Conservation (phyloP, 1,284 basidiomycete species). For the Uromyces viciae-fabae region DNA sequence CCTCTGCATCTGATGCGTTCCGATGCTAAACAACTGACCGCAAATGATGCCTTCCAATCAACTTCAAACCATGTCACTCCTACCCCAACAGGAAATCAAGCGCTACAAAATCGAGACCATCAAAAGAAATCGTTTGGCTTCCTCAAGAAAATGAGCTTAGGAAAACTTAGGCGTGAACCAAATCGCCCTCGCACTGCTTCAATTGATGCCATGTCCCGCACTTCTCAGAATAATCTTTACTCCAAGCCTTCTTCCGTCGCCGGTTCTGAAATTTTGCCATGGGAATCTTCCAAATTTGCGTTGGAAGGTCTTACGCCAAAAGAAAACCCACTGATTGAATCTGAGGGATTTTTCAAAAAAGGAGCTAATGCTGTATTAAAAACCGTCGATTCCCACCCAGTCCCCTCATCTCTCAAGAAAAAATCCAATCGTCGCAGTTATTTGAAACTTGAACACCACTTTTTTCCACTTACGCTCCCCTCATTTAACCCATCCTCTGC, state of each 20-base stretch:
- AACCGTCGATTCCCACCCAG: not conserved
- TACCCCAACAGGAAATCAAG: not conserved
- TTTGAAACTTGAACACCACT: slow-evolving; percentile 26
- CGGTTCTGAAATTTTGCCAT: not conserved
- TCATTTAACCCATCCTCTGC: not conserved
- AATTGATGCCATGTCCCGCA: not conserved
- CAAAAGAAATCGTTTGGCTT: slow-evolving; percentile 43
- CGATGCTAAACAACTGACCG: not conserved
- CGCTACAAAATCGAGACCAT: slow-evolving; percentile 5
- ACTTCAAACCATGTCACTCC: not conserved
- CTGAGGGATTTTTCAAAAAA: not conserved
- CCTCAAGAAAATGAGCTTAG: slow-evolving; percentile 42
- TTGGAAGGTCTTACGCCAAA: slow-evolving; percentile 1
- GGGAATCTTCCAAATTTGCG: slow-evolving; percentile 4
- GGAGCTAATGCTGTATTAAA: no score
- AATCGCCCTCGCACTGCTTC: slow-evolving; percentile 17
- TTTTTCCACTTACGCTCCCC: not conserved
- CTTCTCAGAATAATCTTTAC: slow-evolving; percentile 10
- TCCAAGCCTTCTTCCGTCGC: not conserved
- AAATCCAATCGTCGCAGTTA: slow-evolving; percentile 27
- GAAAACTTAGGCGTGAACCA: slow-evolving; percentile 36
- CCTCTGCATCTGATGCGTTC: not conserved
- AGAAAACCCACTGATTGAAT: not conserved
- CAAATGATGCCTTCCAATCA: not conserved
- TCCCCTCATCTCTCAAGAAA: not conserved